These are phyloP conservation scores for Boletellus deceptivus DNA, from an alignment of 1,284 basidiomycete species.

Conservation along the genomic window DNA sequence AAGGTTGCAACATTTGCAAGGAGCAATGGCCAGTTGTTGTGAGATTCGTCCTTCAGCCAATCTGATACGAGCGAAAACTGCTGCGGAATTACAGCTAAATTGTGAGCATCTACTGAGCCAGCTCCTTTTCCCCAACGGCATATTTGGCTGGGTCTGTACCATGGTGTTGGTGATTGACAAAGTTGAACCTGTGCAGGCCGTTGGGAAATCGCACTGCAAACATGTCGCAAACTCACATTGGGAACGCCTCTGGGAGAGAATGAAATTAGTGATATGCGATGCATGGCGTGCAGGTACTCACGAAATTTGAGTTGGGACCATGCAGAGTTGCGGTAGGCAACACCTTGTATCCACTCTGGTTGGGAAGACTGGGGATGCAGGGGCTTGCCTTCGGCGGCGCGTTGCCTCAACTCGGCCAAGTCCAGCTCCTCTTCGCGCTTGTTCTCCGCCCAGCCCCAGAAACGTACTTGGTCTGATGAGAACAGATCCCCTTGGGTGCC, in stretches of 20 bases:
- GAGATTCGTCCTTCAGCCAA: too few relatives aligned
- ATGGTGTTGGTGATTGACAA: conserved; percentile 87
- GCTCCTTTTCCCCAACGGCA: conserved; percentile 38
- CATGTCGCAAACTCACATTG: conserved; percentile 47
- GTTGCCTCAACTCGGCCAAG: conserved; percentile 70
- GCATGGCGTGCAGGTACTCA: conserved; percentile 43
- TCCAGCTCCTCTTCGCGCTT: conserved; percentile 77
- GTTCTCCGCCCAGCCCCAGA: conserved; percentile 98
- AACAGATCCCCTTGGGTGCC: conserved; percentile 10
- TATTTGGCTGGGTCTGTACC: conserved; percentile 86
- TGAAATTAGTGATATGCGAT: conserved; percentile 3
- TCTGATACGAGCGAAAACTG: neutral
- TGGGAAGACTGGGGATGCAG: conserved; percentile 84
- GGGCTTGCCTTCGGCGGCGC: conserved; percentile 72
- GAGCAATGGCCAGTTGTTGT: too few relatives aligned
- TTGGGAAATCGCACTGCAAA: conserved; percentile 1
- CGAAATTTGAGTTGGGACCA: conserved; percentile 91
- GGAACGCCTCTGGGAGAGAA: conserved; percentile 54
- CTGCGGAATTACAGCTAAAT: conserved; percentile 8
- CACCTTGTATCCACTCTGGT: conserved; percentile 84
- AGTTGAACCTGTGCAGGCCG: conserved; percentile 71
- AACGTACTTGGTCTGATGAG: conserved; percentile 59
- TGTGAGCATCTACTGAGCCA: conserved; percentile 17
- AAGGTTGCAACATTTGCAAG: neutral
- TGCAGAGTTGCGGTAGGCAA: conserved; percentile 88